Percentiles rank a stretch among this genome's conserved stretches.
These are phyloP conservation scores for Pochonia chlamydosporia DNA, from an alignment of 2,329 filamentous ascomycete species.

Conservation along the genomic window DNA sequence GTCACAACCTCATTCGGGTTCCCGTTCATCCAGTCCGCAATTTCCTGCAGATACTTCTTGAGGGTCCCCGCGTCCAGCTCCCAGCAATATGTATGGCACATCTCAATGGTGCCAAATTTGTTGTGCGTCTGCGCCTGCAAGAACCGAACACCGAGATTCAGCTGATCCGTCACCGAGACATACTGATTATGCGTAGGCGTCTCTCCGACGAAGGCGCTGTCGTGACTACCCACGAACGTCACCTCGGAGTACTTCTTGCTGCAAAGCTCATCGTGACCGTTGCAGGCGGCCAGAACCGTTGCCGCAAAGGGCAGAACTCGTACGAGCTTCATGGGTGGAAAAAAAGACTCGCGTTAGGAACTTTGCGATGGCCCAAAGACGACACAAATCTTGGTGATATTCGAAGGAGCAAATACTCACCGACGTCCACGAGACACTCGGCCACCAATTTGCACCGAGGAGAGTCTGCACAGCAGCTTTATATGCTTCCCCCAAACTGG, in stretches of 20 bases:
- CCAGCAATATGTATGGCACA: conserved; percentile 61
- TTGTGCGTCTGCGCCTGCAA: conserved; percentile 59
- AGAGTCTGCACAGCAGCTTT: conserved; percentile 1
- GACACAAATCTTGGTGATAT: not conserved
- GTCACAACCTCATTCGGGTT: conserved; percentile 58
- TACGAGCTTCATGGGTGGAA: conserved; percentile 13
- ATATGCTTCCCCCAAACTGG: not conserved
- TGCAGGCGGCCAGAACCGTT: conserved; percentile 38
- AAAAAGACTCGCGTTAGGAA: not conserved
- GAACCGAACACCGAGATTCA: conserved; percentile 57
- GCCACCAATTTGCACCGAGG: conserved; percentile 4
- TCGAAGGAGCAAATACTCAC: not conserved
- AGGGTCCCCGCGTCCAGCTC: conserved; percentile 55
- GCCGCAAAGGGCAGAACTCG: conserved; percentile 12
- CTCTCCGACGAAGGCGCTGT: conserved; percentile 57
- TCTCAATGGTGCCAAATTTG: conserved; percentile 42
- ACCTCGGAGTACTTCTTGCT: conserved; percentile 51
- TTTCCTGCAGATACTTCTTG: conserved; percentile 44
- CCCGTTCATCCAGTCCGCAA: conserved; percentile 55
- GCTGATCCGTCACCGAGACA: conserved; percentile 49
- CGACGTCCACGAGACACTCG: conserved; percentile 3
- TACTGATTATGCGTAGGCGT: conserved; percentile 54
- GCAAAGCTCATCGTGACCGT: conserved; percentile 52
- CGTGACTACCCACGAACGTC: conserved; percentile 58
- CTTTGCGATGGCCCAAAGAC: not conserved